Conservation (phyloP, 129 eudicot species). For the Tanacetum coccineum region DNA sequence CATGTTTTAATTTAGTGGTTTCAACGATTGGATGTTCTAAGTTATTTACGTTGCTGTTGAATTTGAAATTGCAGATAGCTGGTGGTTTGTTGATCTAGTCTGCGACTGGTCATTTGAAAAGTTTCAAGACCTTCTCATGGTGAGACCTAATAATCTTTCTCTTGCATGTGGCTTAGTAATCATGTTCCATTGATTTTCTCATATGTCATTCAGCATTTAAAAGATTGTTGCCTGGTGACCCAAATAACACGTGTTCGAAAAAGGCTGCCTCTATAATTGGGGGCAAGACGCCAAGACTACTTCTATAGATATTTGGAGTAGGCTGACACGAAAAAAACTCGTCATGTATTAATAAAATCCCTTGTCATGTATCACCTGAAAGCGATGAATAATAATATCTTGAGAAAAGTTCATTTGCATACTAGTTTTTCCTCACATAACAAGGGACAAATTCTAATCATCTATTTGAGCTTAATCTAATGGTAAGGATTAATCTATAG, state of each 20-base stretch:
- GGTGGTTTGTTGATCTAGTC: constrained; percentile 88
- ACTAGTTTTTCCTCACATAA: no score
- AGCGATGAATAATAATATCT: constrained; percentile 8
- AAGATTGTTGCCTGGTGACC: constrained; percentile 13
- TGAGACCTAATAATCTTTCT: constrained; percentile 16
- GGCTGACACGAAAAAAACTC: constrained; percentile 6
- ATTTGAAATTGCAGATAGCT: constrained; percentile 64
- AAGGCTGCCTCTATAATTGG: not conserved
- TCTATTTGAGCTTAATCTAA: no score
- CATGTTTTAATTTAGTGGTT: not conserved
- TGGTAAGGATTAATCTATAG: no score
- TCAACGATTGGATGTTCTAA: not conserved
- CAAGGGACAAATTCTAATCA: no score
- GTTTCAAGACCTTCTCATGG: constrained; percentile 83
- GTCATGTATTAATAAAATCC: not conserved
- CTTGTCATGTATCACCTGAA: constrained; percentile 12
- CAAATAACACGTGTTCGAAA: not conserved
- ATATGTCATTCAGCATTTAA: constrained; percentile 3
- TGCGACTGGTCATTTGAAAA: constrained; percentile 88
- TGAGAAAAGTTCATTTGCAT: no score
- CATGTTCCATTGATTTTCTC: not conserved
- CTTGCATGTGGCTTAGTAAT: constrained; percentile 1
- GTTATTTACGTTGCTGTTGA: constrained; percentile 5
- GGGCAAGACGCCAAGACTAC: not conserved
- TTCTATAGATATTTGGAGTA: constrained; percentile 8